phyloP scores from a whole-genome alignment of 2,329 filamentous ascomycete species.

The Stachybotrys elegans region DNA sequence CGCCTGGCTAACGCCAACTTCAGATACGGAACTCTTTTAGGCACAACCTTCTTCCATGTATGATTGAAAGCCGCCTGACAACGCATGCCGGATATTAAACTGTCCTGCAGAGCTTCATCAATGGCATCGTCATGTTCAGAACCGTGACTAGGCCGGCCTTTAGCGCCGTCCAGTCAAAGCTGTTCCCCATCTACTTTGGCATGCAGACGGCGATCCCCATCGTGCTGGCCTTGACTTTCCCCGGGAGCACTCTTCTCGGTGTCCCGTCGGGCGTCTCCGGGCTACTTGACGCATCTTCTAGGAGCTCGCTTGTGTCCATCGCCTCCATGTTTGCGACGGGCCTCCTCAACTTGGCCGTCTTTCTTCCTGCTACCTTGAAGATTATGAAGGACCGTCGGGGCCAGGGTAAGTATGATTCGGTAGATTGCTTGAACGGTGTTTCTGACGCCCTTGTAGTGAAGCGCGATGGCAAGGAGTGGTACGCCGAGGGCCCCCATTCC shows the following conservation, averaged over 20 bases:
- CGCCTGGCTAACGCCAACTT: constrained; percentile 14
- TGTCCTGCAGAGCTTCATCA: constrained; percentile 61
- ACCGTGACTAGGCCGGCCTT: constrained; percentile 76
- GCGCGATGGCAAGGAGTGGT: constrained; percentile 82
- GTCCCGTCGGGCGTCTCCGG: constrained; percentile 45
- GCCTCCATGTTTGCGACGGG: constrained; percentile 66
- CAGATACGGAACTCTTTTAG: constrained; percentile 84
- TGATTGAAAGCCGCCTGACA: constrained; percentile 1
- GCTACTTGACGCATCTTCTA: constrained; percentile 55
- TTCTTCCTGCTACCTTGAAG: constrained; percentile 71
- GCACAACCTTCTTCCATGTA: constrained; percentile 81
- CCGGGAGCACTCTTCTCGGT: constrained; percentile 50
- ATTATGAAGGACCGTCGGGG: constrained; percentile 71
- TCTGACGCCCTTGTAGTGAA: constrained; percentile 58
- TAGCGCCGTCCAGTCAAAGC: constrained; percentile 68
- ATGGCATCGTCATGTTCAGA: constrained; percentile 70
- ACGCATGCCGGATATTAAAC: constrained; percentile 1
- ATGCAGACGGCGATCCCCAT: constrained; percentile 74
- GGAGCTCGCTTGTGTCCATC: constrained; percentile 63
- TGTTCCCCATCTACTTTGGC: constrained; percentile 86
- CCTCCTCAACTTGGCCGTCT: constrained; percentile 61
- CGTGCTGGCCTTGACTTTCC: constrained; percentile 74
- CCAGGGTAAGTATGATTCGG: constrained; percentile 56
- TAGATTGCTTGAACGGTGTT: neutral
- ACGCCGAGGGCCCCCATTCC: constrained; percentile 73